Evolutionary conservation across 805 yeast genomes (phyloP).

Genomic region (Yarrowia sp.): DNA sequence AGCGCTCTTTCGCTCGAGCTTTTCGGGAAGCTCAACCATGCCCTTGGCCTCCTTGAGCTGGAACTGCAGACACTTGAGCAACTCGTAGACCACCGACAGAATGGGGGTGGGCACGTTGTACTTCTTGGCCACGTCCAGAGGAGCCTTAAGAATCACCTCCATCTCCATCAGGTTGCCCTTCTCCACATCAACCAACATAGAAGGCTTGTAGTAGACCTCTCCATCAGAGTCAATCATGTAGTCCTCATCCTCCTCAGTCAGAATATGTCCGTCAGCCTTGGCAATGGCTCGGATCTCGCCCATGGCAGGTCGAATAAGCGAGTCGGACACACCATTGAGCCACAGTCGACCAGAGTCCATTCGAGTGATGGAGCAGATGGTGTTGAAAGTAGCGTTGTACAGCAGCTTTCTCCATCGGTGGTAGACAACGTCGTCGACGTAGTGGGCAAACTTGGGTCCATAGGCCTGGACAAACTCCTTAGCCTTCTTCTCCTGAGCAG

Average conservation of each 20-base stretch:
- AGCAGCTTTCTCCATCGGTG: conserved; percentile 72
- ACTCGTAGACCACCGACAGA: conserved; percentile 62
- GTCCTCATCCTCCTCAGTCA: conserved; percentile 58
- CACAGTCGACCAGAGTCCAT: conserved; percentile 65
- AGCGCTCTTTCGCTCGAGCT: conserved; percentile 38
- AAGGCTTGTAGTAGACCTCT: conserved; percentile 67
- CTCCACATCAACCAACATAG: conserved; percentile 73
- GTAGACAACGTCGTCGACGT: conserved; percentile 57
- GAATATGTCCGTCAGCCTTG: conserved; percentile 52
- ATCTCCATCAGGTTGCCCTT: conserved; percentile 74
- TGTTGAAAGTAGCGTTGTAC: conserved; percentile 72
- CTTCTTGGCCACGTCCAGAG: conserved; percentile 59
- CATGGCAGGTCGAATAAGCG: conserved; percentile 66
- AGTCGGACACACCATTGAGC: conserved; percentile 54
- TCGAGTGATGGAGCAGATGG: conserved; percentile 64
- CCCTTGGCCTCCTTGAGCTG: conserved; percentile 66
- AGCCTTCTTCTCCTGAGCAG: conserved; percentile 50
- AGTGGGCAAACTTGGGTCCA: conserved; percentile 54
- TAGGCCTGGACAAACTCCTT: conserved; percentile 58
- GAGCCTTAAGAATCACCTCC: conserved; percentile 74
- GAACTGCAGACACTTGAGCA: conserved; percentile 68
- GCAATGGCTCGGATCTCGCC: conserved; percentile 70
- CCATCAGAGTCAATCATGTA: conserved; percentile 64
- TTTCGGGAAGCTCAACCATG: conserved; percentile 53
- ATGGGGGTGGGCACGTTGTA: conserved; percentile 63